phyloP scores from a whole-genome alignment of 2,329 filamentous ascomycete species.

The Hymenoscyphus linearis region DNA sequence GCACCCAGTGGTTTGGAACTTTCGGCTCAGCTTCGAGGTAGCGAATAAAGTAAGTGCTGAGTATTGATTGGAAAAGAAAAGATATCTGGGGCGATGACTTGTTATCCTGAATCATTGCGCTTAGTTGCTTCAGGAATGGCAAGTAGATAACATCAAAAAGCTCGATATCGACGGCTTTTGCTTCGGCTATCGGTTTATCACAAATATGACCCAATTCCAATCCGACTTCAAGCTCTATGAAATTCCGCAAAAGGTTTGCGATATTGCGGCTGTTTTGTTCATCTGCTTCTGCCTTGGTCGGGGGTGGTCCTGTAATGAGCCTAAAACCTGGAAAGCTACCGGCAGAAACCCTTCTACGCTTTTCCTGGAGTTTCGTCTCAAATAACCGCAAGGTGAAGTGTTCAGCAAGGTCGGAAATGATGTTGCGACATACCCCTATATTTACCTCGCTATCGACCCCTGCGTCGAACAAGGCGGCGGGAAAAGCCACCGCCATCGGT shows the following conservation, averaged over 20 bases:
- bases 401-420: constrained; percentile 7
- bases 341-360: background rate
- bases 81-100: background rate
- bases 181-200: constrained; percentile 2
- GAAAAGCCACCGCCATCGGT: constrained; percentile 7
- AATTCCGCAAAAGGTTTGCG: constrained; percentile 8
- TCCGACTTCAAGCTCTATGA: background rate
- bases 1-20: constrained; percentile 5
- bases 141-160: constrained; percentile 8
- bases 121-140: constrained; percentile 8
- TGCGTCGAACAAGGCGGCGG: constrained; percentile 3
- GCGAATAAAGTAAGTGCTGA: constrained; percentile 7
- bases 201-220: constrained; percentile 2
- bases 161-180: background rate
- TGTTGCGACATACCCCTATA: background rate
- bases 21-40: constrained; percentile 3
- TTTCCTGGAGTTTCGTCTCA: background rate
- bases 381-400: constrained; percentile 4
- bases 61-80: constrained; percentile 1
- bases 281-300: background rate
- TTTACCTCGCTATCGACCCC: background rate
- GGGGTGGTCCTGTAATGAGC: background rate
- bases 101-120: background rate
- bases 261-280: constrained; percentile 6
- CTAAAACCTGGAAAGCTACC: background rate